These are phyloP conservation scores for Yarrowia osloensis DNA, from an alignment of 805 yeast species.

Conservation along the genomic window DNA sequence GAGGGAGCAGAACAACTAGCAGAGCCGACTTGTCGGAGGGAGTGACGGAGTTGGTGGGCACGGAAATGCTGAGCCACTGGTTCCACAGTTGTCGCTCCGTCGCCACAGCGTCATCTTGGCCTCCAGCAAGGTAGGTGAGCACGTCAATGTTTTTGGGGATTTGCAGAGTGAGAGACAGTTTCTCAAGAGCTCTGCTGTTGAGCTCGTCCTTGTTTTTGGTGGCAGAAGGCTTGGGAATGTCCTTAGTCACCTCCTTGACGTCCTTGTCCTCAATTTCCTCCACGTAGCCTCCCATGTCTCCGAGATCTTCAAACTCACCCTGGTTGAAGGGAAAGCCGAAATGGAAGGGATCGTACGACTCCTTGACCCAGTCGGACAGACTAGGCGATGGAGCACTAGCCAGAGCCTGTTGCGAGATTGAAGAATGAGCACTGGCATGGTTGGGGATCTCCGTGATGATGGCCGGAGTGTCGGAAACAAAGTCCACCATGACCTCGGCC, in stretches of 20 bases:
- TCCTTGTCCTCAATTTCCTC: conserved; percentile 3
- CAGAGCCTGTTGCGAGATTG: conserved; percentile 12
- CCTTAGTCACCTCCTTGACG: not conserved
- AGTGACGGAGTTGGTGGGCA: conserved; percentile 25
- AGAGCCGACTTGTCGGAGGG: conserved; percentile 26
- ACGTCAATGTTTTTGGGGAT: conserved; percentile 26
- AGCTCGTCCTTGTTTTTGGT: not conserved
- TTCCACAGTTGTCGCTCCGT: conserved; percentile 24
- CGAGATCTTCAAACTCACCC: conserved; percentile 10
- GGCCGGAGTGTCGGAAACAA: not conserved
- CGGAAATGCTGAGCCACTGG: conserved; percentile 30
- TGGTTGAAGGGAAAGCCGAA: conserved; percentile 24
- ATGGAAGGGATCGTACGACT: conserved; percentile 19
- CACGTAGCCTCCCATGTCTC: conserved; percentile 23
- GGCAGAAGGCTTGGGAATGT: not conserved
- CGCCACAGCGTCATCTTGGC: conserved; percentile 29
- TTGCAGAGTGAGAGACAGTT: conserved; percentile 1
- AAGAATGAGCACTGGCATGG: conserved; percentile 14
- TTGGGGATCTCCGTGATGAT: conserved; percentile 1
- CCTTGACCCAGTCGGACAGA: conserved; percentile 18
- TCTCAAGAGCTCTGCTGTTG: conserved; percentile 1
- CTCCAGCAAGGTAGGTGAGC: conserved; percentile 26
- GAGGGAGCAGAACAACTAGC: not conserved
- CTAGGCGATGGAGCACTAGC: conserved; percentile 11
- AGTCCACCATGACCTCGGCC: not conserved